These are phyloP conservation scores for Caryopteris hybrid DNA, from an alignment of 305 asterid species.

Conservation along the genomic window DNA sequence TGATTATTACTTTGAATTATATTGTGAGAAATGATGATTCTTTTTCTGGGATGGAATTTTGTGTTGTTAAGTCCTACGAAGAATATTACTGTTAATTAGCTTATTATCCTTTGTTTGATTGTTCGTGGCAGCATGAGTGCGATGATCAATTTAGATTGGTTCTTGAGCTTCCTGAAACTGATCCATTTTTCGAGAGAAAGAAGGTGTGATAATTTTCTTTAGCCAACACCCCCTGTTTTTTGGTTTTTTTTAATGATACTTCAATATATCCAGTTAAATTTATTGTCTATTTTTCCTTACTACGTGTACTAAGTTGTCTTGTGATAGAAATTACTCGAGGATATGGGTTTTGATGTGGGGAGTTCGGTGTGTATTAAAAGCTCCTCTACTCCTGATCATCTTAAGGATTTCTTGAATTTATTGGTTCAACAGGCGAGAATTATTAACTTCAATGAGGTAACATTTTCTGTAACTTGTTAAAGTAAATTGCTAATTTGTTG, in stretches of 20 bases:
- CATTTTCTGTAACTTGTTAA: neutral
- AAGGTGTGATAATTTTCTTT: conserved; percentile 39
- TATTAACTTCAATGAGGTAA: conserved; percentile 67
- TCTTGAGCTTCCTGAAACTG: conserved; percentile 58
- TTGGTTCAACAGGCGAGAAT: conserved; percentile 62
- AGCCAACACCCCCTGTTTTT: too few species aligned
- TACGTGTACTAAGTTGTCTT: neutral
- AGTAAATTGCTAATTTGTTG: conserved; percentile 7
- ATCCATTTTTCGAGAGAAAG: conserved; percentile 52
- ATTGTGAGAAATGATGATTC: neutral
- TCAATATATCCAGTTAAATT: conserved; percentile 9
- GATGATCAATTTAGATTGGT: conserved; percentile 40
- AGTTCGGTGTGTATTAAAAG: conserved; percentile 34
- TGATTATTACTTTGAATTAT: neutral
- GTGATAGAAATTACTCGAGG: conserved; percentile 60
- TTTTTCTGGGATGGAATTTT: neutral
- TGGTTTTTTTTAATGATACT: too few species aligned
- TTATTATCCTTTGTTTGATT: conserved; percentile 14
- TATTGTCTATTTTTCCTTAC: neutral
- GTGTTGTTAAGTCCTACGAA: too few species aligned
- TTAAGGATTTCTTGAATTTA: conserved; percentile 29
- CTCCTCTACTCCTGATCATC: conserved; percentile 42
- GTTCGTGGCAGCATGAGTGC: conserved; percentile 38
- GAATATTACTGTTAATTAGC: neutral
- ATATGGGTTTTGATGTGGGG: conserved; percentile 27